Base-by-base conservation (phyloP, 768 basidiomycete species). In the Plicaturopsis crispa region DNA sequence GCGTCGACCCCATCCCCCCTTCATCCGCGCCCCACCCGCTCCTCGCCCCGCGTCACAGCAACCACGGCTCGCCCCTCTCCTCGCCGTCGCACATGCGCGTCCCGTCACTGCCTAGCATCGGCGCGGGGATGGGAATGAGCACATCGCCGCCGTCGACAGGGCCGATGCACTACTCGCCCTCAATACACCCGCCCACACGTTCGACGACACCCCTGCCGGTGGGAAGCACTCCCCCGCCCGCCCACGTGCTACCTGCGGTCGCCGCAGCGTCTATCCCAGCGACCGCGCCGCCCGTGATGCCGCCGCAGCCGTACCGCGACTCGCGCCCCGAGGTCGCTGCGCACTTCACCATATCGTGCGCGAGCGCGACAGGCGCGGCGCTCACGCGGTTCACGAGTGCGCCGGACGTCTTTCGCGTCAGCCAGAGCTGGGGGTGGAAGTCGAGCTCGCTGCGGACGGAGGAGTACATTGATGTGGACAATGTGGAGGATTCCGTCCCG, bases 351-450 rank as follows among this genome's bases (percentile, higher is more conserved):
- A 80, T 94, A 40, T 78, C 77, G 41, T 93, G 91, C 51, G 73
- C 84, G 0, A 87, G 79, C 41, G 77, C 80, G 13, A 80, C 83
- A 5, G 90, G 92, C 3, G 77, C 86, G 5, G 80, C 80, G 21
- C 69, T 90, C 52, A 91, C 87, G 37, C 70, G 80, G 26, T 94
- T 94, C 55, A 75, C 80, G 34, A 91, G 87, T 46, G 74, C 81
- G 3, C 92, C 92, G 1, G 92, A 96, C 52, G 69, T 74, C 31
- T 94, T 96, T 54, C 70, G 80, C 20, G 69, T 90, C 32, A 78
- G 79, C 43, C 88, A 92, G 66, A 88, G 84, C 45, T 94, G 90
- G 92, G 92, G 91, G 0, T 93, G 91, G 91, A 91, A 90, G 62
- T 72, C 70, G 38, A 70, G 68, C 41, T 72, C 72, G 14, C 52